phyloP scores from a whole-genome alignment of 129 eudicot species.

The Artemisia tridentata region DNA sequence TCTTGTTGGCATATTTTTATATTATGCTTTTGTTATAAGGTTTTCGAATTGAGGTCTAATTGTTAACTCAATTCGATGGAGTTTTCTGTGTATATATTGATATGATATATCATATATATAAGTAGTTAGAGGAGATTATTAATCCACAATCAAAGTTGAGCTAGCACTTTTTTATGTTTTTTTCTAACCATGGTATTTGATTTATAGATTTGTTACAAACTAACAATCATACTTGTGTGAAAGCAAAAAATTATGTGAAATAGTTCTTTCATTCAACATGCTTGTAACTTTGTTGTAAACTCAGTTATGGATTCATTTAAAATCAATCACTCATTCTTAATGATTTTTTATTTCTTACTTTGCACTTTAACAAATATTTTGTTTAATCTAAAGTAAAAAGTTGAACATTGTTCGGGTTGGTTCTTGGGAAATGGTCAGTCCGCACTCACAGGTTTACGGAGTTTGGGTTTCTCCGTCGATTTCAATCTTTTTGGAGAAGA shows the following conservation, averaged over 20 bases:
- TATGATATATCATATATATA: slow-evolving; percentile 24
- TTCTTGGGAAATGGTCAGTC: no score
- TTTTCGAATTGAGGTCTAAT: slow-evolving; percentile 18
- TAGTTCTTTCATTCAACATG: background rate
- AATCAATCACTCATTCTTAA: no score
- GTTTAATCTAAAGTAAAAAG: no score
- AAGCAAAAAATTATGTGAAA: slow-evolving; percentile 3
- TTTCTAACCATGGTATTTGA: background rate
- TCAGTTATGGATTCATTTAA: no score
- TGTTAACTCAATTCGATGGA: slow-evolving; percentile 20
- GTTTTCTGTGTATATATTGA: slow-evolving; percentile 20
- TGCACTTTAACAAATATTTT: no score
- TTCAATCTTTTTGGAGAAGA: no score
- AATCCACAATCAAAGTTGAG: background rate
- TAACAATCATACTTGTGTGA: background rate
- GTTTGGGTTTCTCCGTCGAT: no score
- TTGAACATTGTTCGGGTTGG: no score
- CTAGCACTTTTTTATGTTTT: background rate
- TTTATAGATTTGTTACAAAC: background rate
- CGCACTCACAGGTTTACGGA: no score
- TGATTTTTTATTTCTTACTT: no score
- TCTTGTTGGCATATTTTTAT: slow-evolving; percentile 2
- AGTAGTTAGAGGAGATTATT: slow-evolving; percentile 11
- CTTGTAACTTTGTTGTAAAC: background rate
- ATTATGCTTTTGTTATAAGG: slow-evolving; percentile 3